These are phyloP conservation scores for Cicer judaicum DNA, from an alignment of 306 rosid genomes.

Conservation along the genomic window DNA sequence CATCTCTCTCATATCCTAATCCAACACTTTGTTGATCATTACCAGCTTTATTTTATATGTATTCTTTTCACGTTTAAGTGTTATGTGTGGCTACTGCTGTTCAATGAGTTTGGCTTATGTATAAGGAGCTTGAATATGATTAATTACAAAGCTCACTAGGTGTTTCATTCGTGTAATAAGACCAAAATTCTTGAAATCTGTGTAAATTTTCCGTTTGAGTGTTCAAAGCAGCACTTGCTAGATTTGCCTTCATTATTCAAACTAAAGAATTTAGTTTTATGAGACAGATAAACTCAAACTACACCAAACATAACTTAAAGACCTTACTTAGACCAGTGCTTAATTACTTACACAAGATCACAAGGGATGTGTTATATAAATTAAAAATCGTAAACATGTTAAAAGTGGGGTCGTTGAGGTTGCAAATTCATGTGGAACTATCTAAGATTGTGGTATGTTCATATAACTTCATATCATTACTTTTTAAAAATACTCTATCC, in stretches of 20 bases:
- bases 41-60: background rate
- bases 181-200: constrained; percentile 29
- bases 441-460: background rate
- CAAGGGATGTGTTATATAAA: background rate
- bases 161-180: constrained; percentile 35
- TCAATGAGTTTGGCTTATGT: constrained; percentile 21
- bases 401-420: background rate
- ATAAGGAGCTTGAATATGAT: constrained; percentile 34
- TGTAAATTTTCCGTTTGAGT: constrained; percentile 24
- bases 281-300: background rate
- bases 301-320: background rate
- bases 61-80: background rate
- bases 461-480: background rate
- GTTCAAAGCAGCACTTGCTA: constrained; percentile 11
- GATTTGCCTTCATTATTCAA: constrained; percentile 1
- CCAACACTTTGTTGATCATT: background rate
- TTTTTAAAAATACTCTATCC: background rate
- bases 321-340: background rate
- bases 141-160: background rate
- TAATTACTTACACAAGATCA: background rate
- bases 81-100: constrained; percentile 30
- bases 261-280: constrained; percentile 8
- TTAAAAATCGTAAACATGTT: background rate
- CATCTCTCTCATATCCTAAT: constrained; percentile 65
- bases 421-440: background rate